Percentiles rank a stretch among this genome's conserved stretches.
Evolutionary conservation across 192 early-diverging fungal genomes (phyloP).

Genomic region (Linnemannia exigua): DNA sequence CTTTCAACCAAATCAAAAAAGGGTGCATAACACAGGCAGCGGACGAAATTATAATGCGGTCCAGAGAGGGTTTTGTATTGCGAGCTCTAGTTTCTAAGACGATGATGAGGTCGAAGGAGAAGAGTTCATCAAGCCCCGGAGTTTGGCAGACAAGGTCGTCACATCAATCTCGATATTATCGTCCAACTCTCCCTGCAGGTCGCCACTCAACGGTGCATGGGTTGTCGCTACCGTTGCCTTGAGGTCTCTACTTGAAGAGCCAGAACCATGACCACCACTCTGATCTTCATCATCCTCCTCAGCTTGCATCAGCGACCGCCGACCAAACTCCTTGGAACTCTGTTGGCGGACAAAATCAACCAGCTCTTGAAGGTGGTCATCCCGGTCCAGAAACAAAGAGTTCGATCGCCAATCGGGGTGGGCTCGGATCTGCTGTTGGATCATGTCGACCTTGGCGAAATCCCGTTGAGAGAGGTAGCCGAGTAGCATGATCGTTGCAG

Average conservation of each 20-base stretch:
- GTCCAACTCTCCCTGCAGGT: constrained; percentile 26
- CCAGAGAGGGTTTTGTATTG: neutral
- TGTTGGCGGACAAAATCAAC: constrained; percentile 22
- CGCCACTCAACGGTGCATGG: neutral
- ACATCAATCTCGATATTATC: constrained; percentile 54
- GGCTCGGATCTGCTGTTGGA: constrained; percentile 30
- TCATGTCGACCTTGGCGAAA: constrained; percentile 25
- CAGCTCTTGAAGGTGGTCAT: constrained; percentile 11
- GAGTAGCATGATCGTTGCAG: constrained; percentile 51
- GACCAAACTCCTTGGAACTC: constrained; percentile 13
- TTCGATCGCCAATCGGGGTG: constrained; percentile 31
- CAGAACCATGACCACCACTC: neutral
- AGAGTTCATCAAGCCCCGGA: constrained; percentile 29
- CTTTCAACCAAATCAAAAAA: neutral
- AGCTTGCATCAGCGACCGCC: constrained; percentile 1
- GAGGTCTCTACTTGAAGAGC: neutral
- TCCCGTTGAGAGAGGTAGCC: constrained; percentile 31
- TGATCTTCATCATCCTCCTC: neutral
- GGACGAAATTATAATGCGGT: neutral
- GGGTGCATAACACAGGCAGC: neutral
- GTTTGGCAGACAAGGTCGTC: constrained; percentile 47
- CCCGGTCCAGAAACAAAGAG: constrained; percentile 29
- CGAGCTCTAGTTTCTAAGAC: neutral
- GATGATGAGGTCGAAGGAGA: neutral
- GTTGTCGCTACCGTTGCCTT: neutral